Evolutionary conservation across 129 eudicot species (phyloP), one percentile per base, ranked within the genome.

Genomic region (Apium graveolens): DNA sequence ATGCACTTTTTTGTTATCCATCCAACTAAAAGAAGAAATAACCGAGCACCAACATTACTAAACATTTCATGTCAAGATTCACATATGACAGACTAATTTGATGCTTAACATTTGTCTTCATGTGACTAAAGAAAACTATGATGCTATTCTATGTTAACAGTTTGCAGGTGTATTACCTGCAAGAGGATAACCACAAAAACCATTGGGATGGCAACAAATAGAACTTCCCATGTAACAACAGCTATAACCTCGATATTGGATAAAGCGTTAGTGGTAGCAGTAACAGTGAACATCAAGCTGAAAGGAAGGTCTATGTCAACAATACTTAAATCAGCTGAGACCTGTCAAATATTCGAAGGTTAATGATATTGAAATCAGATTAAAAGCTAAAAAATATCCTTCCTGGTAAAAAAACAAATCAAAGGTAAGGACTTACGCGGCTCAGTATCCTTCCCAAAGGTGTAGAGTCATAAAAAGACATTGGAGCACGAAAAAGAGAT

Each of bases 401-500:
- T 39, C 29, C 27, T 26, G n/a, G 37, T 4, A 73, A 14, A 43
- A 48, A 43, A 35, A n/a, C 41, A 65, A 73, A 42, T 53, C 6
- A n/a, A 60, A 60, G 32, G 11, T 16, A 74, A 46, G 31, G 29
- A 74, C 49, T 43, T 14, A 74, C 77, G 60, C 77, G 32, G 84
- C 96, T 95, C 42, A 95, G 85, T 80, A 95, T 91, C 82, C 99
- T 88, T 78, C 99, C 99, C 87, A 96, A 81, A 83, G 99, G 99
- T 60, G 99, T 96, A 42, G 97, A 96, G 86, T 96, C 99, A 43
- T 96, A 96, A 87, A 96, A 96, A 21, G 96, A 86, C 99, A 92
- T 96, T 26, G 99, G 99, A 6, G 94, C 99, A 70, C 97, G 97
- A 38, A 96, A 96, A 45, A 96, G 93, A 82, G 99, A 96, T 41